Evolutionary conservation across 2,329 filamentous ascomycete genomes (phyloP), one percentile per base, ranked within the genome.

Genomic region (Catunica adiposa): DNA sequence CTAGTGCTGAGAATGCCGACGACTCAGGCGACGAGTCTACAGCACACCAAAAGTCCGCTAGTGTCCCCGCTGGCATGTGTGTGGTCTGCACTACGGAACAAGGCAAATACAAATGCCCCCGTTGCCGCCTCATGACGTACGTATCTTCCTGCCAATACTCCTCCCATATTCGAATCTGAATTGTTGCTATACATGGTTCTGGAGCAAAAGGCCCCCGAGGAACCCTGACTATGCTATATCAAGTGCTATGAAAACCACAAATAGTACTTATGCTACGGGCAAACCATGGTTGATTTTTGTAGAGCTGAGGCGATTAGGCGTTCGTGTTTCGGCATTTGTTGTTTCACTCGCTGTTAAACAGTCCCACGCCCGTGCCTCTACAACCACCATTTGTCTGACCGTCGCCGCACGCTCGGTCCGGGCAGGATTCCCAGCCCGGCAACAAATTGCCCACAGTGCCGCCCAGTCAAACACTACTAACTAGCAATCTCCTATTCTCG

Each of bases 21-120:
- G 48, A 31, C 4, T 29, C 15, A 3, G 23, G 23, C 7, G 48
- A 56, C 6, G 37, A 29, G 22, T n/a, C 54, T 34, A 20, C 20
- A 11, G 11, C 11, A 34, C 29, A 34, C 15, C 23, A 38, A 53
- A 29, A 40, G 17, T 11, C 1, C 17, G n/a, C 7, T 25, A 26
- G 15, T 17, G 48, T 53, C 2, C 26, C 40, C 14, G 53, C 46
- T n/a, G 48, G 44, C 14, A 17, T 64, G 1, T 83, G 80, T 61
- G 71, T 72, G 3, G 68, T 80, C 31, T 83, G 80, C 64, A 64
- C 73, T 26, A 62, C 65, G 34, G 70, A 70, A 3, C 68, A 72
- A 20, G 71, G 70, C 29, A 82, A 79, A 64, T 83, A 83, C 66
- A 83, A 80, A 62, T 83, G 80, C 60, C 70, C 76, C n/a, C 71